A percentile compares a stretch with the other conserved stretches of the same genome.
Evolutionary conservation across 768 basidiomycete genomes (phyloP).

Genomic region (Omphalotus guepiniiformis): DNA sequence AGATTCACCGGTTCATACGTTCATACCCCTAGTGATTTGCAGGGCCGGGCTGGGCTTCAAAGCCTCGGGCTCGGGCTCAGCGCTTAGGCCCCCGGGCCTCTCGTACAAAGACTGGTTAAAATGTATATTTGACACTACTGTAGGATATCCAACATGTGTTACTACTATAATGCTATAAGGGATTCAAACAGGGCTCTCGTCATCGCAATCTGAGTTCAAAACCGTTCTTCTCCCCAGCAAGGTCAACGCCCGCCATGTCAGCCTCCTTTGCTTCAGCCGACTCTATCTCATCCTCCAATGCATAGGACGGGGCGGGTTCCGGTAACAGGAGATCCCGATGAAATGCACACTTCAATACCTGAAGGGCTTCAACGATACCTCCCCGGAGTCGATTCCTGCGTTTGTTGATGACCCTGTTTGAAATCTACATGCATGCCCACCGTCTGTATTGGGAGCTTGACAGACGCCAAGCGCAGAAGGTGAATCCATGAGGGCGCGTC

Average conservation of each 20-base stretch:
- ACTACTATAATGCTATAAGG: neutral
- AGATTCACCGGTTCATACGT: too few species aligned
- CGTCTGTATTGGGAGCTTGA: too few species aligned
- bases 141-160: neutral
- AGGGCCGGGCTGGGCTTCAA: constrained; percentile 22
- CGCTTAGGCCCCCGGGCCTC: constrained; percentile 5
- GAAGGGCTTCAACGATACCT: constrained; percentile 23
- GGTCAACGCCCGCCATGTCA: neutral
- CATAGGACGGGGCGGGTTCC: neutral
- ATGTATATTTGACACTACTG: neutral
- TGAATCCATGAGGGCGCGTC: too few species aligned
- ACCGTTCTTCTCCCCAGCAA: neutral
- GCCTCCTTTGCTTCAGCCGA: neutral
- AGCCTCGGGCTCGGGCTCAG: constrained; percentile 5
- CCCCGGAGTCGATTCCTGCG: constrained; percentile 20
- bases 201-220: neutral
- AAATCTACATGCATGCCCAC: too few species aligned
- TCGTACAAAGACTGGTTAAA: too few species aligned
- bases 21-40: constrained; percentile 9
- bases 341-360: constrained; percentile 16
- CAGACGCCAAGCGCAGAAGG: too few species aligned
- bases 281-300: neutral
- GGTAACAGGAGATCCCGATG: constrained; percentile 11
- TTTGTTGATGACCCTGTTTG: too few species aligned
- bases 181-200: neutral